Evolutionary conservation across 805 yeast genomes (phyloP).

Genomic region (Pichia nanzhaoensis): DNA sequence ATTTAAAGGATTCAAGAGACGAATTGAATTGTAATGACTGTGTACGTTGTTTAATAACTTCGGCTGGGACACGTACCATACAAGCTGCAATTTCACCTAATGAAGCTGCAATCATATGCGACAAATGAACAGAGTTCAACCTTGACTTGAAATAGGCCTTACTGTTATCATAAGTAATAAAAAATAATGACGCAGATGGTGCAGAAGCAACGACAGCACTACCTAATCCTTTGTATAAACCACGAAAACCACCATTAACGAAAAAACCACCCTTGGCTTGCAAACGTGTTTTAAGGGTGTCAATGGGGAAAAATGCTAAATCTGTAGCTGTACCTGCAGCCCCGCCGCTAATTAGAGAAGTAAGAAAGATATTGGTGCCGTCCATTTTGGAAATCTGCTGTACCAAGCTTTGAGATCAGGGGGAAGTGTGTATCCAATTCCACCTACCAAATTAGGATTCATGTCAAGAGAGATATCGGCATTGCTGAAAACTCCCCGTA

Average conservation of each 20-base stretch:
- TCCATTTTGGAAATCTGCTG: too few species aligned
- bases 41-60: conserved; percentile 90
- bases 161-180: conserved; percentile 76
- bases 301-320: conserved; percentile 91
- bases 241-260: conserved; percentile 85
- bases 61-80: conserved; percentile 91
- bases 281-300: conserved; percentile 86
- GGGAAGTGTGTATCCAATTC: too few species aligned
- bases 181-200: conserved; percentile 74
- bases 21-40: conserved; percentile 59
- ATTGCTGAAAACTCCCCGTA: too few species aligned
- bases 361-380: conserved; percentile 6
- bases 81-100: conserved; percentile 93
- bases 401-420: too few species aligned
- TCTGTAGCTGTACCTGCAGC: conserved; percentile 97
- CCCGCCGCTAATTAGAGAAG: conserved; percentile 59
- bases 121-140: conserved; percentile 32
- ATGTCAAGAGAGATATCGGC: too few species aligned
- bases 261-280: conserved; percentile 96
- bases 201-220: conserved; percentile 93
- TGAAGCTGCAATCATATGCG: conserved; percentile 86
- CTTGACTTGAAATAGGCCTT: conserved; percentile 35
- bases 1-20: conserved; percentile 62
- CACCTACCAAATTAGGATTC: too few species aligned
- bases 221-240: conserved; percentile 88